Evolutionary conservation across 1,284 basidiomycete genomes (phyloP).

Genomic region (Cutaneotrichosporon mucoides): DNA sequence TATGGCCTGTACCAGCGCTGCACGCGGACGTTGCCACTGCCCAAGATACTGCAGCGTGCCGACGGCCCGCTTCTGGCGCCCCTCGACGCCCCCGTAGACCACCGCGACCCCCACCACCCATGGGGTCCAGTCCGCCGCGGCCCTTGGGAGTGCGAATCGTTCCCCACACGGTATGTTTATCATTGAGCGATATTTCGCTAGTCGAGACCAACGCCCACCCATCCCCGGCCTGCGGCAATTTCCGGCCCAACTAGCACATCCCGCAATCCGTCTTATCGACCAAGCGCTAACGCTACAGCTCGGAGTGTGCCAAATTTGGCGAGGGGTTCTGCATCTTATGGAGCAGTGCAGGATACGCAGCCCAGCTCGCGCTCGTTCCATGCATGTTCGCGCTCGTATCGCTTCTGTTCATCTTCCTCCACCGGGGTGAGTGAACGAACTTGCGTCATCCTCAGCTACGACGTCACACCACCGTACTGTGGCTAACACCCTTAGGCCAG

Average conservation of each 20-base stretch:
- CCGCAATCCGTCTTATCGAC: too few relatives aligned
- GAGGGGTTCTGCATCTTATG: conserved; percentile 46
- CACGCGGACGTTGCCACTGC: conserved; percentile 29
- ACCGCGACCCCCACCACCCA: not conserved
- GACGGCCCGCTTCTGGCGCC: conserved; percentile 24
- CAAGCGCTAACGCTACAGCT: conserved; percentile 19
- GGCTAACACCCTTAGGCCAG: conserved; percentile 25
- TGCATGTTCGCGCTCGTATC: conserved; percentile 44
- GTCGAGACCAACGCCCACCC: too few relatives aligned
- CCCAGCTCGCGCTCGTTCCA: conserved; percentile 46
- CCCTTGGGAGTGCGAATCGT: conserved; percentile 35
- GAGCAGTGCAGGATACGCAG: conserved; percentile 44
- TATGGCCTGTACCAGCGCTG: conserved; percentile 49
- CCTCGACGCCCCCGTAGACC: not conserved
- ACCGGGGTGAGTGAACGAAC: conserved; percentile 30
- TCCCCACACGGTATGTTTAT: conserved; percentile 40
- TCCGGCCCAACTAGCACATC: too few relatives aligned
- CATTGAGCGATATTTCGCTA: too few relatives aligned
- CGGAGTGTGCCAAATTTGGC: conserved; percentile 46
- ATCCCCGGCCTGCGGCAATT: too few relatives aligned
- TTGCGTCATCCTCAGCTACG: not conserved
- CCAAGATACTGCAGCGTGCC: conserved; percentile 30
- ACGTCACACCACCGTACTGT: not conserved
- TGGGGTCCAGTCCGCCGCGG: not conserved
- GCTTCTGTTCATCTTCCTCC: conserved; percentile 47